Percentiles rank a stretch among this genome's conserved stretches.
Evolutionary conservation across 371 early-diverging fungal species (phyloP).

Genomic region (Mortierella sp.): DNA sequence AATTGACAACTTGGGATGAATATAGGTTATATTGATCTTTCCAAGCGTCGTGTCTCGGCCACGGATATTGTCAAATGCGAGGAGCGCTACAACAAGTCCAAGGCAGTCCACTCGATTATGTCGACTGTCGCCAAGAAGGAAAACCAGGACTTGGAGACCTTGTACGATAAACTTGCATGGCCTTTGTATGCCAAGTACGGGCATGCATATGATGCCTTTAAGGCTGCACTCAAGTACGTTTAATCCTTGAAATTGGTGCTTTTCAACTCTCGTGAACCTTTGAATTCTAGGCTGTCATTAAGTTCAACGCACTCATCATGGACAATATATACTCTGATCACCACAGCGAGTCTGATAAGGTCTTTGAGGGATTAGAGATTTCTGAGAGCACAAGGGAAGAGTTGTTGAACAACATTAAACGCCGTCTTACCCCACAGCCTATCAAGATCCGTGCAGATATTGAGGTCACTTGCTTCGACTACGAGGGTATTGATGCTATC

Average conservation of each 20-base stretch:
- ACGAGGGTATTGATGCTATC: conserved; percentile 98
- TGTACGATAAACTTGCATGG: conserved; percentile 96
- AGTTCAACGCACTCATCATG: conserved; percentile 78
- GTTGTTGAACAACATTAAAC: conserved; percentile 87
- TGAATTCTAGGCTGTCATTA: conserved; percentile 96
- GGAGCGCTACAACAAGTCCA: conserved; percentile 97
- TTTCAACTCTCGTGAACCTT: conserved; percentile 57
- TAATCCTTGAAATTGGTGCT: background rate
- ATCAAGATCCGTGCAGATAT: conserved; percentile 98
- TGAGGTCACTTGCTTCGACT: conserved; percentile 96
- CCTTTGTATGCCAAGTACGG: conserved; percentile 98
- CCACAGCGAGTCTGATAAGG: conserved; percentile 85
- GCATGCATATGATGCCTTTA: conserved; percentile 98
- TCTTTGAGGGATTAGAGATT: conserved; percentile 87
- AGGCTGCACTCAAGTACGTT: conserved; percentile 89
- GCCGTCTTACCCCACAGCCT: conserved; percentile 95
- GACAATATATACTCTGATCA: conserved; percentile 59
- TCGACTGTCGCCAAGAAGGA: conserved; percentile 95
- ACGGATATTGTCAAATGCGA: conserved; percentile 96
- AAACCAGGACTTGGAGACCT: conserved; percentile 82
- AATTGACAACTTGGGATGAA: background rate
- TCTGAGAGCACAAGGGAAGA: conserved; percentile 76
- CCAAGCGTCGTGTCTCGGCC: conserved; percentile 96
- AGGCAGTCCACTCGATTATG: conserved; percentile 90
- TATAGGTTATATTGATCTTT: conserved; percentile 98